Conservation (phyloP, 305 asterid genomes). For the Ajuga reptans region DNA sequence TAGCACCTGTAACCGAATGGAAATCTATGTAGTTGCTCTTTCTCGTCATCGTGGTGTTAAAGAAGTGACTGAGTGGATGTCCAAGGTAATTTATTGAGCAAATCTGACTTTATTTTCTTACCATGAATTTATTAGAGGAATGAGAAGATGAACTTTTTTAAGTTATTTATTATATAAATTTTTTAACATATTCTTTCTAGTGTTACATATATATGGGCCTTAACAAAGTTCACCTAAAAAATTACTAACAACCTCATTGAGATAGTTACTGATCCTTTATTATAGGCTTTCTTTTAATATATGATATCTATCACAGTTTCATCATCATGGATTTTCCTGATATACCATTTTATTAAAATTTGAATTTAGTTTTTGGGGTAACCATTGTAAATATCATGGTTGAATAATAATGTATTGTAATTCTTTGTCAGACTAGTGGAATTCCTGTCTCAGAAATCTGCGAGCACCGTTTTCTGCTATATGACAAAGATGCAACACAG, state of each 20-base stretch:
- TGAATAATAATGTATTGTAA: slow-evolving; percentile 7
- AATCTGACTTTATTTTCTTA: slow-evolving; percentile 4
- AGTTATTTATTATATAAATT: not conserved
- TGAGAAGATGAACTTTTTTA: not conserved
- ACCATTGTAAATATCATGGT: not conserved
- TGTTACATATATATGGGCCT: not conserved
- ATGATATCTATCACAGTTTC: not conserved
- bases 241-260: not conserved
- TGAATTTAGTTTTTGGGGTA: not conserved
- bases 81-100: slow-evolving; percentile 49
- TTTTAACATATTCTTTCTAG: not conserved
- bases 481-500: slow-evolving; percentile 84
- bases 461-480: slow-evolving; percentile 78
- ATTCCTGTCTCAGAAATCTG: slow-evolving; percentile 72
- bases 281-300: not conserved
- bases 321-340: not conserved
- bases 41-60: slow-evolving; percentile 92
- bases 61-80: slow-evolving; percentile 99
- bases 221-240: not conserved
- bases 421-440: slow-evolving; percentile 73
- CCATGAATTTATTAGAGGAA: not conserved
- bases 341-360: not conserved
- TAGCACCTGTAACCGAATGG: slow-evolving; percentile 96
- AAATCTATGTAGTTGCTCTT: slow-evolving; percentile 88
- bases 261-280: not conserved